Base-by-base conservation (phyloP, 306 rosid genomes). In the Hippophae tibetana region DNA sequence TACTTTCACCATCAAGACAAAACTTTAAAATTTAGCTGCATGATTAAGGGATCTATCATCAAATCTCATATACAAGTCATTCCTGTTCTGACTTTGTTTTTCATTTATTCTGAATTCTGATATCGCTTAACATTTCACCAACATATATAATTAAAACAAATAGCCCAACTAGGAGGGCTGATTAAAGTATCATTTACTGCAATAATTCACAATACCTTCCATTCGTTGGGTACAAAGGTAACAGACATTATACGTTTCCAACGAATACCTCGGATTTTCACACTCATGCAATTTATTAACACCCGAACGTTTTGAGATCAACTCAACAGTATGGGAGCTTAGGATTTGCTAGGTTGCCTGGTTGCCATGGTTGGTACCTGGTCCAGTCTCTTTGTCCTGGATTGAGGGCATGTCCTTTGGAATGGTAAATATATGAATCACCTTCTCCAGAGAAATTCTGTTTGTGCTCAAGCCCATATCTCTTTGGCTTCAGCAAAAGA, bases 361-460 rank as follows among this genome's bases (percentile, higher is more conserved):
- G 83, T 61, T 87, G 63, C 98, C 98, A 92, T 65, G 95, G 72
- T 67, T 92, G 98, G 77, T 83, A 85, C 67, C 89, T 84, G 56
- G 96, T 92, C 98, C 98, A 92, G 75, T 85, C 69, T 80, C 95
- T 85, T 81, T 92, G 95, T 60, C 93, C 96, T 8, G 89, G 87
- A 76, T 92, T 79, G 49, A 92, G 95, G 42, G 96, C 78, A 62
- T 92, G 99, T 45, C 99, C 99, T 77, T 88, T 92, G 74, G 96
- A 92, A 67, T 88, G 99, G 82, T 88, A 88, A 67, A 92, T 92
- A 42, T 54, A 68, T 63, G 83, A 82, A 14, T 92, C 96, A 11
- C 99, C 99, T 64, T 92, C 90, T 65, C 99, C 99, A 7, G 99
- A 78, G 68, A 92, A 85, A 63, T 92, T 92, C 60, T 92, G 74